phyloP scores from a whole-genome alignment of 1,284 basidiomycete species.

The Pseudozyma tsukubaensis region DNA sequence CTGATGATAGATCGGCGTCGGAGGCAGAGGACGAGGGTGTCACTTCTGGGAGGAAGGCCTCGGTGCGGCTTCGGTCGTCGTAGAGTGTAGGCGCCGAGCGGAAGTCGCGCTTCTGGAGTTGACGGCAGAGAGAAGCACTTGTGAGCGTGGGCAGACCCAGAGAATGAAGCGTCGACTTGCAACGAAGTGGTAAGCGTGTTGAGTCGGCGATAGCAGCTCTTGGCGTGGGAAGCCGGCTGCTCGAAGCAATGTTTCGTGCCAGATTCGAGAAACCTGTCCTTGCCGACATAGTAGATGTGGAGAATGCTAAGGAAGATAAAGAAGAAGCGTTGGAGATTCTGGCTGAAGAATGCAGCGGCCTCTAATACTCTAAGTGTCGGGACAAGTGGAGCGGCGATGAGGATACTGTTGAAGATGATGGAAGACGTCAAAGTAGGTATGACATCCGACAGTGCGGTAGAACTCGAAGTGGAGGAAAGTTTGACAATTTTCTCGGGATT shows the following conservation, averaged over 20 bases:
- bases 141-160: background rate
- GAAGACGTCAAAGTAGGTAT: no score
- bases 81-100: background rate
- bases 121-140: background rate
- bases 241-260: slow-evolving; percentile 24
- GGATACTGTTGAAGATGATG: no score
- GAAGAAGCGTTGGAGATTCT: no score
- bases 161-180: slow-evolving; percentile 3
- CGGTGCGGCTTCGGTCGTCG: slow-evolving; percentile 13
- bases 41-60: slow-evolving; percentile 20
- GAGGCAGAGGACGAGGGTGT: slow-evolving; percentile 4
- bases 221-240: slow-evolving; percentile 11
- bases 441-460: no score
- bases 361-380: no score
- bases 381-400: no score
- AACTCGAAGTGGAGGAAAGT: no score
- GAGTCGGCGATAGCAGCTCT: background rate
- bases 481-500: no score
- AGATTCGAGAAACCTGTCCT: slow-evolving; percentile 3
- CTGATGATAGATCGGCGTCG: background rate
- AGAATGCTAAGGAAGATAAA: no score
- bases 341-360: no score
- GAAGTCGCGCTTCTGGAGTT: slow-evolving; percentile 6
- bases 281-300: slow-evolving; percentile 15
- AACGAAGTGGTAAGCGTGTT: slow-evolving; percentile 4